Conservation (phyloP, 176 grass and related monocot species). For the Tillandsia fasciculata region DNA sequence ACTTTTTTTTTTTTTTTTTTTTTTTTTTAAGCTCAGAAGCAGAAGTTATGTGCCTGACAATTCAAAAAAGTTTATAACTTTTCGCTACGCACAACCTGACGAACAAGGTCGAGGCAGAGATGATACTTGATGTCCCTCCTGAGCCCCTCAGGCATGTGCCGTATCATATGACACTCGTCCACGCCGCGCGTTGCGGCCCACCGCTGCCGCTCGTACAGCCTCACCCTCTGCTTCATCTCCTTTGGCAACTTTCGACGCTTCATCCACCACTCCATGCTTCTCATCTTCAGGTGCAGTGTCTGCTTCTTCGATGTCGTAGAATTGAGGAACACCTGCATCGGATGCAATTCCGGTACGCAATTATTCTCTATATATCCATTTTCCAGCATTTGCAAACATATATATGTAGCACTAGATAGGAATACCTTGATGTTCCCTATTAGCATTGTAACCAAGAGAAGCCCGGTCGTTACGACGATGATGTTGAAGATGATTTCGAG, state of each 20-base stretch:
- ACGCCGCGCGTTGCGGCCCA: constrained; percentile 89
- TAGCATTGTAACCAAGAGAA: constrained; percentile 78
- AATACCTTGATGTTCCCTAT: constrained; percentile 92
- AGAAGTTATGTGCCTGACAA: neutral
- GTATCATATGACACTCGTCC: constrained; percentile 58
- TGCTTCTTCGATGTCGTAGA: constrained; percentile 91
- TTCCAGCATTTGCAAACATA: neutral
- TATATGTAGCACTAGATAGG: neutral
- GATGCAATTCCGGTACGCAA: neutral
- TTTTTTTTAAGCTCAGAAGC: neutral
- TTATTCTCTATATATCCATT: neutral
- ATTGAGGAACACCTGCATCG: constrained; percentile 56
- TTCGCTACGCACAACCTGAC: constrained; percentile 34
- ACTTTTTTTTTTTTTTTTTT: no score
- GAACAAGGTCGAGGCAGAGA: constrained; percentile 83
- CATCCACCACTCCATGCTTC: constrained; percentile 81
- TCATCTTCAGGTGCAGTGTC: constrained; percentile 55
- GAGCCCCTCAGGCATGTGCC: constrained; percentile 63
- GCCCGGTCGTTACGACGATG: constrained; percentile 55
- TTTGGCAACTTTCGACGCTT: constrained; percentile 35
- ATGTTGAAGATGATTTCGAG: constrained; percentile 97
- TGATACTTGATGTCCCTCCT: constrained; percentile 89
- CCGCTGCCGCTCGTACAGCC: constrained; percentile 77
- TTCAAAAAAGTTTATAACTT: neutral
- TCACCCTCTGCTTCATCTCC: constrained; percentile 44